Evolutionary conservation across 495 filamentous ascomycete genomes (phyloP), one percentile per base, ranked within the genome.

Genomic region (Penicillium riverlandense): DNA sequence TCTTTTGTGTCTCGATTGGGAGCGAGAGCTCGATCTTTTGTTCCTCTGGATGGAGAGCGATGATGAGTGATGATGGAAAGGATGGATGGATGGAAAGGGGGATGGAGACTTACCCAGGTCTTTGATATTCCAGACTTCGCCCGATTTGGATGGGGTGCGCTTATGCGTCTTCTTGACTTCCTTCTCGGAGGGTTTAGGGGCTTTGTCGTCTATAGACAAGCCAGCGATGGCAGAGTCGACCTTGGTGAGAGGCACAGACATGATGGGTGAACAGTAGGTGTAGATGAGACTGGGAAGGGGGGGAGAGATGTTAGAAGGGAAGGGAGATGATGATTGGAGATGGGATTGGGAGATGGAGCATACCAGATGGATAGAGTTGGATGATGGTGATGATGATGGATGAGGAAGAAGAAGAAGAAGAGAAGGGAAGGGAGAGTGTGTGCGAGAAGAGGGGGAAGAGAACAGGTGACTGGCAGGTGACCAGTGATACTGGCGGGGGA

Each of bases 201-300:
- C 51, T 38, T 74, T 74, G 54, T 88, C 82, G 51, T 80, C 78
- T 51, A 79, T 77, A 37, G 83, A 78, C 57, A 88, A 69, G 61
- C 86, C 88, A 58, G 85, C 82, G 55, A 90, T 77, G 76, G 85
- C 86, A 33, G 87, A 90, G 66, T 94, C 88, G 71, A 92, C 82
- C 71, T 90, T 91, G 66, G 77, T 78, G 57, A 90, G 79, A 51
- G 78, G 79, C 62, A 77, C 79, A 54, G 81, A 75, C 80, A 85
- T 85, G 71, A 42, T 76, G 66, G 51, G 22, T 22, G 35, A 35
- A 36, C 35, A 30, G 27, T 34, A 38, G 41, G 13, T 36, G 33
- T 14, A 27, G 42, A 51, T 54, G 41, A 35, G 14, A 37, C 32
- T 34, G 32, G 35, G 22, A 33, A 37, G 29, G 41, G 30, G 39